Evolutionary conservation across 768 basidiomycete species (phyloP).

Genomic region (Tylopilus sp.): DNA sequence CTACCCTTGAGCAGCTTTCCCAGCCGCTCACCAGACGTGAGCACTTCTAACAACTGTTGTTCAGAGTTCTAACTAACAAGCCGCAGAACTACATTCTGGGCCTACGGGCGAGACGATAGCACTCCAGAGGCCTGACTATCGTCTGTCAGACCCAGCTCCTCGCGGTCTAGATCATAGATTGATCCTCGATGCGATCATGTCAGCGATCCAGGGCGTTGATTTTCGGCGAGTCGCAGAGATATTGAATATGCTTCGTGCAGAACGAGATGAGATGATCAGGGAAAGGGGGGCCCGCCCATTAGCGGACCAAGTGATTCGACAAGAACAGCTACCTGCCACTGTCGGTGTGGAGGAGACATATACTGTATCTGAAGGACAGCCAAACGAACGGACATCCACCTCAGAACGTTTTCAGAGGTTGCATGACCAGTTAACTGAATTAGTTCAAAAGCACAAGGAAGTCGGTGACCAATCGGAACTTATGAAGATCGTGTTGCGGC

Average conservation of each 20-base stretch:
- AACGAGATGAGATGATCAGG: not conserved
- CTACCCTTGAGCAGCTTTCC: not conserved
- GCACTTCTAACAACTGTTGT: no score
- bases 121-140: not conserved
- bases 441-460: not conserved
- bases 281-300: not conserved
- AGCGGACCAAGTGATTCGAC: not conserved
- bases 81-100: no score
- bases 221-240: not conserved
- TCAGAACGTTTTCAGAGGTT: not conserved
- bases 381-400: not conserved
- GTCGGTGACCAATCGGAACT: not conserved
- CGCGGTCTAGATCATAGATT: not conserved
- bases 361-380: not conserved
- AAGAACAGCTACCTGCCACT: not conserved
- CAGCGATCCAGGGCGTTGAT: not conserved
- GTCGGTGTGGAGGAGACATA: not conserved
- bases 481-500: not conserved
- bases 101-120: not conserved
- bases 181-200: not conserved
- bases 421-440: not conserved
- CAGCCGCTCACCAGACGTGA: not conserved
- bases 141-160: not conserved
- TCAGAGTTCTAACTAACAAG: no score
- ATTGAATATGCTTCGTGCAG: not conserved